Base-by-base conservation (phyloP, 164 flowering plant genomes). In the Magnolia changhungtana region DNA sequence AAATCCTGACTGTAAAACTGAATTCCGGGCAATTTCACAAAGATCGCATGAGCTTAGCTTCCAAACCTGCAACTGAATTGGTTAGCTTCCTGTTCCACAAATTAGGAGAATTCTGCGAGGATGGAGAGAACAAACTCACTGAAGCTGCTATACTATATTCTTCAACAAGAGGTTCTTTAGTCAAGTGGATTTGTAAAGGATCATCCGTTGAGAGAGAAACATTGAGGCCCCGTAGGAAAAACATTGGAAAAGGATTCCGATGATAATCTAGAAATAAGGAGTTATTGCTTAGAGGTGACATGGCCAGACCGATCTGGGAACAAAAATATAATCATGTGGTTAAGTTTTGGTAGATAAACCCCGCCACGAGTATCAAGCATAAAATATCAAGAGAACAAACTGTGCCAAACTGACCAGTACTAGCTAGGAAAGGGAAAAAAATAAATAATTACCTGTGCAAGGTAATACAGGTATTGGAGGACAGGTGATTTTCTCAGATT, bases 61-160 rank as follows among this genome's bases (percentile, higher is more conserved):
- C 99, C 99, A 95, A 1, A 95, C 97, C 98, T 95, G 89, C 59
- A 74, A 67, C 63, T 19, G 18, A 64, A 75, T 29, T 10, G 23
- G 66, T 71, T 23, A 67, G 73, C 67, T 45, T 58, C 23, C 61
- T 7, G 20, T 6, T 2, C 20, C 18, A 50, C 23, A 16, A 74
- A 37, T 8, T 45, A 0, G 24, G 29, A 11, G 37, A 20, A 37
- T 8, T 27, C 11, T 20, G 18, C 4, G 58, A 19, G 19, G 74
- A 61, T 67, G 50, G 61, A 52, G 61, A 52, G 76, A 72, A 74
- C 73, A 77, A 45, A 82, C 97, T 84, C 74, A 94, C 99, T 31
- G 97, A 91, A 79, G 99, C 99, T 81, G 99, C 99, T 65, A 96
- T 90, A 77, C 99, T 96, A 83, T 96, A 96, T 80, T 96, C 99